phyloP scores from a whole-genome alignment of 345 rosid species.

The Sapria himalayana region DNA sequence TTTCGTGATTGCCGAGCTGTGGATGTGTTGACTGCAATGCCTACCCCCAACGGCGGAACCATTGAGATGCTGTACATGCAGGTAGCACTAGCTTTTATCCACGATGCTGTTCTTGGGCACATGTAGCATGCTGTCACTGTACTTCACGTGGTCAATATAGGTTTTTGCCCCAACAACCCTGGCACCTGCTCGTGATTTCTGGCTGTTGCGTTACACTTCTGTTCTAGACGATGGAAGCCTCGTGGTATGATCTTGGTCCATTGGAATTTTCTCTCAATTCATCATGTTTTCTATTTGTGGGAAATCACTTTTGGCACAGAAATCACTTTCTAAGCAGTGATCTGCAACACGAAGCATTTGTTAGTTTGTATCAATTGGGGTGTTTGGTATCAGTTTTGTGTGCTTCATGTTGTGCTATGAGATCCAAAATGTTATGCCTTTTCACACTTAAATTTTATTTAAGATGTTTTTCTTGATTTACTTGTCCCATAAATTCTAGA shows the following conservation, averaged over 20 bases:
- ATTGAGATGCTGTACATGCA: conserved; percentile 98
- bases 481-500: no score
- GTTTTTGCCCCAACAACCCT: conserved; percentile 95
- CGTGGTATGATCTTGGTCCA: conserved; percentile 32
- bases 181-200: conserved; percentile 98
- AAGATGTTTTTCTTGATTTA: no score
- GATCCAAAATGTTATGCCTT: no score
- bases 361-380: no score
- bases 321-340: no score
- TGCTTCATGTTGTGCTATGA: no score
- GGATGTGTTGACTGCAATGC: conserved; percentile 92
- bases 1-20: conserved; percentile 98
- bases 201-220: conserved; percentile 92
- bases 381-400: no score
- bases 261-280: neutral
- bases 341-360: no score
- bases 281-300: no score
- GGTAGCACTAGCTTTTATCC: conserved; percentile 15
- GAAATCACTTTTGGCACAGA: no score
- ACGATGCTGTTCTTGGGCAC: neutral
- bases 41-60: conserved; percentile 98
- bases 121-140: neutral
- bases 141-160: conserved; percentile 15
- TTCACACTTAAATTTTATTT: no score
- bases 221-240: conserved; percentile 98